Evolutionary conservation across 192 early-diverging fungal species (phyloP).

Genomic region (Dissophora globulifera): DNA sequence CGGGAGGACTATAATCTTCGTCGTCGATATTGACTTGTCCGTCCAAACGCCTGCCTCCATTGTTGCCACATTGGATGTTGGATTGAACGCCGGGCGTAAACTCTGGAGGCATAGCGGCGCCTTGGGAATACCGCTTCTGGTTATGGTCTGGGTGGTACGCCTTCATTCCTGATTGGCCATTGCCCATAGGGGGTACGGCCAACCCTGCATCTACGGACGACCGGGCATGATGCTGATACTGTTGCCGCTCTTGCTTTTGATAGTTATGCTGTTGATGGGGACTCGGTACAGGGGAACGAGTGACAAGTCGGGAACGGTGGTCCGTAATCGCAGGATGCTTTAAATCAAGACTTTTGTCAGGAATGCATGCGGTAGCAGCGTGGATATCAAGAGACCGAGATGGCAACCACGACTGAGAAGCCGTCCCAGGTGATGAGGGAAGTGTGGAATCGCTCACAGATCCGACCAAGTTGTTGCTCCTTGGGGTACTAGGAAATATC

Average conservation of each 20-base stretch:
- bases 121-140: conserved; percentile 7
- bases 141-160: background rate
- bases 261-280: conserved; percentile 11
- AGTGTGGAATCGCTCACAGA: too few relatives aligned
- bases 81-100: conserved; percentile 35
- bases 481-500: too few relatives aligned
- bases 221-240: background rate
- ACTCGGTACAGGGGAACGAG: background rate
- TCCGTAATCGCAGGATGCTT: background rate
- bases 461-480: too few relatives aligned
- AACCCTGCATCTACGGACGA: background rate
- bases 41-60: conserved; percentile 15
- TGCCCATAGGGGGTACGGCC: background rate
- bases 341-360: too few relatives aligned
- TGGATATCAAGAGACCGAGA: too few relatives aligned
- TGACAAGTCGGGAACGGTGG: conserved; percentile 15
- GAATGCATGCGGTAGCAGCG: too few relatives aligned
- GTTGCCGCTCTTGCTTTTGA: too few relatives aligned
- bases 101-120: conserved; percentile 16
- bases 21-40: conserved; percentile 7
- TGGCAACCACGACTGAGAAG: too few relatives aligned
- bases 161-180: too few relatives aligned
- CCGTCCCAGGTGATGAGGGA: too few relatives aligned
- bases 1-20: background rate
- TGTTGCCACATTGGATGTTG: conserved; percentile 16